These are phyloP conservation scores for Mucor mucedo DNA, from an alignment of 371 early-diverging fungal genomes.

Conservation along the genomic window DNA sequence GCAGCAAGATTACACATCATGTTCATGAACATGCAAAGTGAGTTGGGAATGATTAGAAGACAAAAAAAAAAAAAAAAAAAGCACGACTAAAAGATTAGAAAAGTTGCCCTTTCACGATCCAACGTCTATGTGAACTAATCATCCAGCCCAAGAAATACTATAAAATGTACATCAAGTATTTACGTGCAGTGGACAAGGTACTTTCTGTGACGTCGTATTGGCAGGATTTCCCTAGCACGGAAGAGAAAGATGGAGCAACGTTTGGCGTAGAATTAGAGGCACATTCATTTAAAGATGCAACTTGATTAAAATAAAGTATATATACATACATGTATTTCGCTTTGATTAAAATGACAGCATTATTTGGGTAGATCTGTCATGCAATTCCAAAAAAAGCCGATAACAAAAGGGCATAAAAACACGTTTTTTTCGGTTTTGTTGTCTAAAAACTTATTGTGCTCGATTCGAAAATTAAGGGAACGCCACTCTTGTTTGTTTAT, in stretches of 20 bases:
- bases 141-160: constrained; percentile 56
- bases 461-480: no score
- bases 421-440: neutral
- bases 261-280: neutral
- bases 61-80: neutral
- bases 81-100: neutral
- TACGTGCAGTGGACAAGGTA: constrained; percentile 61
- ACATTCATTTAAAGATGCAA: constrained; percentile 1
- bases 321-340: neutral
- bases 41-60: neutral
- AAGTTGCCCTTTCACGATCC: constrained; percentile 64
- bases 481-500: neutral
- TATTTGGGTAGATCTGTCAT: constrained; percentile 1
- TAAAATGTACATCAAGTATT: constrained; percentile 57
- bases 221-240: constrained; percentile 27
- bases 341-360: neutral
- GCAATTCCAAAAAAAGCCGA: constrained; percentile 4
- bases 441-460: no score
- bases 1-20: constrained; percentile 31
- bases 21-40: constrained; percentile 44
- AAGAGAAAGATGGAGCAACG: neutral
- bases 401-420: constrained; percentile 1
- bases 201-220: constrained; percentile 45
- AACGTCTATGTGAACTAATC: constrained; percentile 60
- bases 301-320: constrained; percentile 1